Evolutionary conservation across 306 rosid species (phyloP), one percentile per base, ranked within the genome.

Genomic region (Cucurbita ficifolia): DNA sequence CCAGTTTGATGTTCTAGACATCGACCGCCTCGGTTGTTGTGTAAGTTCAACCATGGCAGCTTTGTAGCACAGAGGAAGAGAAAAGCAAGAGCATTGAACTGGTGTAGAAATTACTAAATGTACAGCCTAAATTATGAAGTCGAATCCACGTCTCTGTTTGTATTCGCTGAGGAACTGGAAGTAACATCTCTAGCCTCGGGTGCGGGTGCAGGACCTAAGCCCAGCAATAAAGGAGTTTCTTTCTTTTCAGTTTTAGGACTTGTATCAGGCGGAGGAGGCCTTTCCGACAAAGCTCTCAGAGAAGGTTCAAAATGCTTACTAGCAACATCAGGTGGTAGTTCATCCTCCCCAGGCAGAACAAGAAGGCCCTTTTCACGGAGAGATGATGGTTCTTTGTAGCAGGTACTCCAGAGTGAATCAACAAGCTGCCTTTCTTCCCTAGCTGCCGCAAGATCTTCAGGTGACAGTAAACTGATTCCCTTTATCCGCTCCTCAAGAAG

Each of bases 341-440:
- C 86, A 50, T 91, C 97, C 80, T 94, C 99, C 24, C 87, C 94
- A 0, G 97, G 94, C 69, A 90, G 92, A 43, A 85, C 83, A 67
- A 87, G 88, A 79, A 90, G 94, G 68, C 99, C 97, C 76, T 87
- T 91, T 84, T 86, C 91, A 19, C 74, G 70, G 38, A 94, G 86
- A 0, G 87, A 82, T 54, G 95, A 94, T 0, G 95, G 91, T 70
- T 89, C 89, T 0, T 88, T 75, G 75, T 67, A 94, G 88, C 80
- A 84, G 53, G 86, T 75, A 36, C 70, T 83, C 99, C 99, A 94
- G 10, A 91, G 86, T 18, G 92, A 82, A 51, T 94, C 96, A 46
- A 94, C 88, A 55, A 94, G 96, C 2, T 75, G 91, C 72, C 96
- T 82, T 83, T 94, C 99, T 67, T 94, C 99, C 83, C 53, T 79